Evolutionary conservation across 2,329 filamentous ascomycete genomes (phyloP), one percentile per base, ranked within the genome.

Genomic region (Xylariaceae sp.): DNA sequence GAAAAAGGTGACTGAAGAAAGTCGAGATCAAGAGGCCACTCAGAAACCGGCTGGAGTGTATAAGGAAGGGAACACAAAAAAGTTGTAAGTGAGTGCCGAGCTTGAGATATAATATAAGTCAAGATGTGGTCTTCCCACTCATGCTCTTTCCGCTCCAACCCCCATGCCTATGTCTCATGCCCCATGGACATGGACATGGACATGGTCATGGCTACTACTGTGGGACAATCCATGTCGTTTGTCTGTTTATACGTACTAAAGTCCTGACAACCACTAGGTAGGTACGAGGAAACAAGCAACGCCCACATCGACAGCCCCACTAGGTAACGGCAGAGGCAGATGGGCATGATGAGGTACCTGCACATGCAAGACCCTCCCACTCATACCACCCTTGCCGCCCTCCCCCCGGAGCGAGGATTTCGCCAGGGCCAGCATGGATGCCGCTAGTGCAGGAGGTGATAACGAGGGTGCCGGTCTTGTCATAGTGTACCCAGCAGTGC

Each of bases 71-170:
- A 67, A 65, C 62, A 67, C 67, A 67, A 65, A 68, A 70, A 67
- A 65, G 71, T 70, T 69, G 67, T 65, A 64, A 68, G 67, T 65
- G 65, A 68, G 60, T 58, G 58, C 59, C 51, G 51, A 60, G 64
- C 67, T 64, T 55, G 58, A 68, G 66, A 71, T 72, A 73, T 71
- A 72, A 71, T 72, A 73, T 71, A 72, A 69, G 68, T 70, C 63
- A 63, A 70, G 67, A 68, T 67, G 63, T 61, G 65, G 51, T 34
- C 61, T 67, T 67, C 63, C 60, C 63, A 59, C 63, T 62, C 55
- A 54, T 23, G 47, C 48, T 65, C 68, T 69, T 56, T 39, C 49
- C 58, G 53, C 61, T 61, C 60, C 56, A 57, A 56, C 56, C 61
- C 62, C 62, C 62, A 47, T 53, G 52, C 53, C 49, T 35, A 51